Evolutionary conservation across 257 asterid species (phyloP).

Genomic region (Fraxinus anomala): DNA sequence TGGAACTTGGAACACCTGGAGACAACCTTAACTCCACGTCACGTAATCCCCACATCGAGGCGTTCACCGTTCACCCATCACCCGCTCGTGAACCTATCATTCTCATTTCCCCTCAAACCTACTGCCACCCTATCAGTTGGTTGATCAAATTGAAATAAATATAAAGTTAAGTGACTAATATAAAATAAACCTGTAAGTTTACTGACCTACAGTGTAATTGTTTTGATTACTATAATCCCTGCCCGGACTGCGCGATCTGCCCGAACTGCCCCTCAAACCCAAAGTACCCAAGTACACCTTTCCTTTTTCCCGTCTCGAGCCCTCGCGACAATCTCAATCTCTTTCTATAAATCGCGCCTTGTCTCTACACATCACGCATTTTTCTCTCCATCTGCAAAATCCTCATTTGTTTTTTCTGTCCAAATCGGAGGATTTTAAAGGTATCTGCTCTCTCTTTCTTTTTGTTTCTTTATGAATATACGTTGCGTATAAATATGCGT

Average conservation of each 20-base stretch:
- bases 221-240: constrained; percentile 20
- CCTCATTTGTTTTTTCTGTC: constrained; percentile 20
- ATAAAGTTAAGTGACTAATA: not conserved
- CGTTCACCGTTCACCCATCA: not conserved
- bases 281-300: constrained; percentile 19
- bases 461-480: not conserved
- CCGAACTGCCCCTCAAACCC: constrained; percentile 20
- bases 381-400: constrained; percentile 25
- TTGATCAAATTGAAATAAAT: not conserved
- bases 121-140: not conserved
- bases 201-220: not conserved
- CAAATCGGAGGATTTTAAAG: constrained; percentile 28
- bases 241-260: constrained; percentile 22
- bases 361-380: constrained; percentile 26
- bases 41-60: not conserved
- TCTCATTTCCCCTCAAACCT: not conserved
- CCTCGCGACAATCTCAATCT: constrained; percentile 29
- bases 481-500: not conserved
- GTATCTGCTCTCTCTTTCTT: constrained; percentile 1
- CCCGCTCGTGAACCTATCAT: not conserved
- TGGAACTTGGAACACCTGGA: not conserved
- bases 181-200: not conserved
- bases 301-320: constrained; percentile 28
- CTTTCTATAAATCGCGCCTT: constrained; percentile 19
- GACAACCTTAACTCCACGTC: constrained; percentile 9